Evolutionary conservation across 495 filamentous ascomycete species (phyloP).

Genomic region (Tuber borchii): DNA sequence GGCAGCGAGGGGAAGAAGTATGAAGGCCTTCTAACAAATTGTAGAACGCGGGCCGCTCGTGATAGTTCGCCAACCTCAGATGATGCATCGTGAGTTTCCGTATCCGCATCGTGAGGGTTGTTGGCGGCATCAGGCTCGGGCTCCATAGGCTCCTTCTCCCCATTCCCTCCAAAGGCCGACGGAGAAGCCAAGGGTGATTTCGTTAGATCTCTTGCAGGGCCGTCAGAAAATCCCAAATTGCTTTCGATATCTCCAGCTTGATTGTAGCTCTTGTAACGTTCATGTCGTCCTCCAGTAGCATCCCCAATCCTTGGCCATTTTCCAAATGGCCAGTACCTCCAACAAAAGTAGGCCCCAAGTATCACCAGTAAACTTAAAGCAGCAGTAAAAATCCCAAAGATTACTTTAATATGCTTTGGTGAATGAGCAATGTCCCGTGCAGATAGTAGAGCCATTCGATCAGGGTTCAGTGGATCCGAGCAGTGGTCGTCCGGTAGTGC

Average conservation of each 20-base stretch:
- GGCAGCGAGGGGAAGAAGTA: slow-evolving; percentile 17
- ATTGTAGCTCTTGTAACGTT: background rate
- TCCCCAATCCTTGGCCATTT: background rate
- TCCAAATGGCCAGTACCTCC: background rate
- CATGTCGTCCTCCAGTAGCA: background rate
- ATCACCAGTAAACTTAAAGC: background rate
- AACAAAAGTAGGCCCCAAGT: background rate
- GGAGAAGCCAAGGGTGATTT: background rate
- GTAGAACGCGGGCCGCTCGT: slow-evolving; percentile 16
- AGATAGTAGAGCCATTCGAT: slow-evolving; percentile 5
- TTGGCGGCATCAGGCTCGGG: background rate
- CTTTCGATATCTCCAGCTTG: background rate
- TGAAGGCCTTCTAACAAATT: slow-evolving; percentile 30
- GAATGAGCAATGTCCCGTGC: slow-evolving; percentile 1
- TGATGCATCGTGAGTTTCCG: background rate
- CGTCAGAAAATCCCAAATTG: background rate
- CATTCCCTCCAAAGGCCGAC: background rate
- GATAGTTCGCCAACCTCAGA: slow-evolving; percentile 9
- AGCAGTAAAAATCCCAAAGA: background rate
- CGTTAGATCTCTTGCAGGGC: background rate
- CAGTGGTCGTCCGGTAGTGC: background rate
- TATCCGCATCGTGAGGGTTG: background rate
- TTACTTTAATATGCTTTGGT: background rate
- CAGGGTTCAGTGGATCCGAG: background rate
- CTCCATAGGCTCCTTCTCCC: background rate